Conservation (phyloP, 2,329 filamentous ascomycete species). For the Xylariales sp. region DNA sequence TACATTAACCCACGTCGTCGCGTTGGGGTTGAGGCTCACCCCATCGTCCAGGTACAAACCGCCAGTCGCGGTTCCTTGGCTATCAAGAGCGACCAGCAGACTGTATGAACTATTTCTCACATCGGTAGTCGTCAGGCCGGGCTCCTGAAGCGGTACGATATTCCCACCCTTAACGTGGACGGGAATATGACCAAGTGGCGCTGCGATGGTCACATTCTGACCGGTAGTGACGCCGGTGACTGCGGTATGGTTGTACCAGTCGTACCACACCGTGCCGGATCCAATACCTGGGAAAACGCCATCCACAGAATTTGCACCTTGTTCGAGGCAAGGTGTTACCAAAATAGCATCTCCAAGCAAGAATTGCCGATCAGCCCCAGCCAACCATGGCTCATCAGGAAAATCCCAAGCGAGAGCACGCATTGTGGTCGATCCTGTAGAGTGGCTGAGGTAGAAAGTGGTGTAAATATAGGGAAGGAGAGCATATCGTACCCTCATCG, state of each 20-base stretch:
- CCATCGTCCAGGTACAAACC: constrained; percentile 72
- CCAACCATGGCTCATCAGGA: constrained; percentile 63
- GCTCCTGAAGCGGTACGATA: constrained; percentile 64
- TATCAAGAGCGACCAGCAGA: constrained; percentile 57
- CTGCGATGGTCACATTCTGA: constrained; percentile 35
- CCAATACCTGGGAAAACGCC: constrained; percentile 67
- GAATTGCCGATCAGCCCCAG: constrained; percentile 66
- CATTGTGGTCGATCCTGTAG: constrained; percentile 65
- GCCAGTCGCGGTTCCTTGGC: constrained; percentile 52
- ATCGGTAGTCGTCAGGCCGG: constrained; percentile 61
- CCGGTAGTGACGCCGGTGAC: constrained; percentile 33
- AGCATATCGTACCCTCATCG: constrained; percentile 67
- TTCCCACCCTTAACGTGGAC: constrained; percentile 66
- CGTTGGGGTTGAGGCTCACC: constrained; percentile 55
- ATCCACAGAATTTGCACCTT: constrained; percentile 55
- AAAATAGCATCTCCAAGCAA: constrained; percentile 63
- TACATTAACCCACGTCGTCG: constrained; percentile 49
- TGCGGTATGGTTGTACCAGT: constrained; percentile 68
- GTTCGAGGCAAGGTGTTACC: constrained; percentile 63
- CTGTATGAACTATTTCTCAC: constrained; percentile 63
- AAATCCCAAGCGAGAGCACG: constrained; percentile 73
- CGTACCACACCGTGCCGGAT: constrained; percentile 64
- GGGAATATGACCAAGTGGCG: constrained; percentile 62
- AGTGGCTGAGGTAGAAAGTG: constrained; percentile 62
- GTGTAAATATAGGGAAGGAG: constrained; percentile 76